phyloP scores from a whole-genome alignment of 306 rosid genomes.

The Sesbania bispinosa region DNA sequence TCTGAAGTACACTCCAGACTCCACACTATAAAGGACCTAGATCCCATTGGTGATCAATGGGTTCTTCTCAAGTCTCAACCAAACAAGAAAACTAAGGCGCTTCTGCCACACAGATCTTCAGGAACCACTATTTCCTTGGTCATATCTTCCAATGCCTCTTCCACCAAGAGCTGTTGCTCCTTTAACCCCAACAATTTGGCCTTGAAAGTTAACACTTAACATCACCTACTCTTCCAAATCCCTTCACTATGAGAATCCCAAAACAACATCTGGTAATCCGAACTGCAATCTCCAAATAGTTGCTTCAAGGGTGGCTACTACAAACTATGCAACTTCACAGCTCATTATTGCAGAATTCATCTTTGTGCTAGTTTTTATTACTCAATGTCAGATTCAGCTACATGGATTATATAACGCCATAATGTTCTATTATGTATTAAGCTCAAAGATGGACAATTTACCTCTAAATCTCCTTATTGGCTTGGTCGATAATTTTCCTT shows the following conservation, averaged over 20 bases:
- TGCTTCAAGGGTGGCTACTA: not conserved
- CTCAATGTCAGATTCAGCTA: not conserved
- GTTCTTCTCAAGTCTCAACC: not conserved
- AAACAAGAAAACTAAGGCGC: constrained; percentile 1
- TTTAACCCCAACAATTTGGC: not conserved
- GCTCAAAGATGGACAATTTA: too few relatives aligned
- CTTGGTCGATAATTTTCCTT: too few relatives aligned
- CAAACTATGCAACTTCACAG: not conserved
- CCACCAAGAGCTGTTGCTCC: not conserved
- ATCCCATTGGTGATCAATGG: not conserved
- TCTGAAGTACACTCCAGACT: not conserved
- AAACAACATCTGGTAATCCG: not conserved
- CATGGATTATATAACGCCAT: too few relatives aligned
- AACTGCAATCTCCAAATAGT: not conserved
- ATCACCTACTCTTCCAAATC: not conserved
- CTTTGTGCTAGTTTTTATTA: not conserved
- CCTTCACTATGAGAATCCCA: not conserved
- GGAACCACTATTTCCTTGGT: not conserved
- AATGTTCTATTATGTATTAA: too few relatives aligned
- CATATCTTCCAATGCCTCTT: not conserved
- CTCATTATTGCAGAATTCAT: not conserved
- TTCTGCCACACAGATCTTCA: not conserved
- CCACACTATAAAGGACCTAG: not conserved
- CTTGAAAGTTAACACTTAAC: not conserved
- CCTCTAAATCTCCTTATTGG: too few relatives aligned